phyloP scores from a whole-genome alignment of 768 basidiomycete genomes.

The Tulasnella sp. region DNA sequence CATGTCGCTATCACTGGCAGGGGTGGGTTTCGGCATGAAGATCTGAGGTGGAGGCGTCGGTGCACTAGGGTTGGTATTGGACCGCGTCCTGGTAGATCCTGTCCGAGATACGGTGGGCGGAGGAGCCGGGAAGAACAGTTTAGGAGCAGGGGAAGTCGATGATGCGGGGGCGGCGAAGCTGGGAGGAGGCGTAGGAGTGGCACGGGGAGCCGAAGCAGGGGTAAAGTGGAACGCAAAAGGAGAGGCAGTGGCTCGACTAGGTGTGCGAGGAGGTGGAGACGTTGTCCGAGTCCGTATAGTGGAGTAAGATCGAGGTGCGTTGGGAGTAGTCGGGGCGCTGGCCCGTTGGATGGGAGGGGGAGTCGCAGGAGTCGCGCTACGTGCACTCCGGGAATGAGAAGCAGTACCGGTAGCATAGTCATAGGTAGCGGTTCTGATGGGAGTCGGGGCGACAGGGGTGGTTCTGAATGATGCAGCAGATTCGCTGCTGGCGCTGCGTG shows the following conservation, averaged over 20 bases:
- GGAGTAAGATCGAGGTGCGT: not conserved
- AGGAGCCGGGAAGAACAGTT: not conserved
- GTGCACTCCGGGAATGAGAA: not conserved
- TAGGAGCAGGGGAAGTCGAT: not conserved
- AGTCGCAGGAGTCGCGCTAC: not conserved
- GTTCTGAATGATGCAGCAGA: not conserved
- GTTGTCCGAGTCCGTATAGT: not conserved
- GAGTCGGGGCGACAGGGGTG: not conserved
- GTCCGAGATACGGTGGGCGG: not conserved
- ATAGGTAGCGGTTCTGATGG: not conserved
- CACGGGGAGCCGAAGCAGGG: not conserved
- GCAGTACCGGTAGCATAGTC: not conserved
- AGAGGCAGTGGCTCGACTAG: not conserved
- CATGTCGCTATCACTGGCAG: not conserved
- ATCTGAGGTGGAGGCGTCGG: not conserved
- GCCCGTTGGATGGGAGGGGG: not conserved
- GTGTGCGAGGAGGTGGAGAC: not conserved
- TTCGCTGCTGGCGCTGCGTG: not conserved
- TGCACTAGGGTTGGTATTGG: not conserved
- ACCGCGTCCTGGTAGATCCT: not conserved
- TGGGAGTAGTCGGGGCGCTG: not conserved
- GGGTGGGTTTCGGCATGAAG: not conserved
- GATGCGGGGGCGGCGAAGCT: not conserved
- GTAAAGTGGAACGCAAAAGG: not conserved
- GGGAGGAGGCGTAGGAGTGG: not conserved